Evolutionary conservation across 2,329 filamentous ascomycete species (phyloP).

Genomic region (Aspergillus transmontanensis): DNA sequence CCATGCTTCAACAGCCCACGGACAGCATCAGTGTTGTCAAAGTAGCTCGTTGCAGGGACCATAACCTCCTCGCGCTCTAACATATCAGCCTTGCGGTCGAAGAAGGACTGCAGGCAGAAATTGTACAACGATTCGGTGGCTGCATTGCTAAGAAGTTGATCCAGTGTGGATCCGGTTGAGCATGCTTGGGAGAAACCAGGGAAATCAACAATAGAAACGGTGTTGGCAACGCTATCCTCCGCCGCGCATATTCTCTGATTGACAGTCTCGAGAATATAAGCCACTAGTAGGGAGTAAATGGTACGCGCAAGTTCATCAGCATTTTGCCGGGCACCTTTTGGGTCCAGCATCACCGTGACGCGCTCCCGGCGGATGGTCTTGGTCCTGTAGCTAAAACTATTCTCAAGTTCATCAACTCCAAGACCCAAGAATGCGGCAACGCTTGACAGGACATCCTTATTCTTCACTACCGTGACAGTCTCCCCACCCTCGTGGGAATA

Average conservation of each 20-base stretch:
- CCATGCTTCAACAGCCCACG: slow-evolving; percentile 88
- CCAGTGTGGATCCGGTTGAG: slow-evolving; percentile 80
- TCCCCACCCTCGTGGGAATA: slow-evolving; percentile 95
- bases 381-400: slow-evolving; percentile 89
- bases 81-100: slow-evolving; percentile 89
- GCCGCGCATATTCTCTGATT: slow-evolving; percentile 86
- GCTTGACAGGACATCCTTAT: slow-evolving; percentile 83
- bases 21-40: slow-evolving; percentile 94
- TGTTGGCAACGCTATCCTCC: slow-evolving; percentile 89
- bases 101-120: slow-evolving; percentile 91
- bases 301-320: slow-evolving; percentile 93
- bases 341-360: slow-evolving; percentile 98
- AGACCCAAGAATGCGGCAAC: slow-evolving; percentile 95
- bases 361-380: slow-evolving; percentile 95
- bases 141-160: slow-evolving; percentile 93
- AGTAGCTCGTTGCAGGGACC: slow-evolving; percentile 91
- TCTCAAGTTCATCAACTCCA: slow-evolving; percentile 76
- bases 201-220: slow-evolving; percentile 93
- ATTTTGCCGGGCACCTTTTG: slow-evolving; percentile 83
- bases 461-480: slow-evolving; percentile 82
- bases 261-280: slow-evolving; percentile 88
- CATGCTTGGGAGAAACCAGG: slow-evolving; percentile 87
- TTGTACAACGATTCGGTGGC: slow-evolving; percentile 92
- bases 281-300: slow-evolving; percentile 89
- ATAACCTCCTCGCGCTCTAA: slow-evolving; percentile 91